Evolutionary conservation across 1,284 basidiomycete species (phyloP).

Genomic region (Ustilago vetiveriae): DNA sequence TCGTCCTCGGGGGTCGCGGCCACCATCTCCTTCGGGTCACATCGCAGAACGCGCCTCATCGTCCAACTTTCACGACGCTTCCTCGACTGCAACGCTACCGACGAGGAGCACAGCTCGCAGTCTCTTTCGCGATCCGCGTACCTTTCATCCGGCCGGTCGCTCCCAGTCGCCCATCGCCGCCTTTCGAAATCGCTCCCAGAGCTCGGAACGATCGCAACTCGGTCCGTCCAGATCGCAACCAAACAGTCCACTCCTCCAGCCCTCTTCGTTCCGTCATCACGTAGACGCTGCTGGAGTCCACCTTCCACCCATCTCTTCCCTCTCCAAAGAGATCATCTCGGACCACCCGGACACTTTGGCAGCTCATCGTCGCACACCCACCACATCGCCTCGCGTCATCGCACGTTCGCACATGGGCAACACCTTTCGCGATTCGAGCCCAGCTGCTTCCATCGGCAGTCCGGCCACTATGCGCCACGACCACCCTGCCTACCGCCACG

Average conservation of each 20-base stretch:
- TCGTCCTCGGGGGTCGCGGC: slow-evolving; percentile 27
- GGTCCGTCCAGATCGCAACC: slow-evolving; percentile 44
- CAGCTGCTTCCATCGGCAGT: slow-evolving; percentile 33
- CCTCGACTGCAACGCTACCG: slow-evolving; percentile 7
- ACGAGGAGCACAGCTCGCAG: slow-evolving; percentile 44
- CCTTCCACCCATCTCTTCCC: slow-evolving; percentile 44
- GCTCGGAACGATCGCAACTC: slow-evolving; percentile 38
- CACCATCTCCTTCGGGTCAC: slow-evolving; percentile 28
- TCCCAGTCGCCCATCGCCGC: slow-evolving; percentile 46
- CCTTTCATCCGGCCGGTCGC: slow-evolving; percentile 38
- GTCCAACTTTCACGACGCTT: slow-evolving; percentile 21
- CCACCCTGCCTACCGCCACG: slow-evolving; percentile 24
- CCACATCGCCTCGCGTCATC: slow-evolving; percentile 32
- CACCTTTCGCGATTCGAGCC: slow-evolving; percentile 42
- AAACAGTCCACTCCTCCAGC: slow-evolving; percentile 37
- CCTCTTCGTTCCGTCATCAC: slow-evolving; percentile 35
- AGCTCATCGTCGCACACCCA: slow-evolving; percentile 35
- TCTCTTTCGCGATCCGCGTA: slow-evolving; percentile 41
- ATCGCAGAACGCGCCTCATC: slow-evolving; percentile 27
- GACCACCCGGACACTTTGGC: slow-evolving; percentile 29
- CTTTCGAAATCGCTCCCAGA: slow-evolving; percentile 39
- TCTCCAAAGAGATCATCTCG: slow-evolving; percentile 33
- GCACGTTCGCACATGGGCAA: slow-evolving; percentile 43
- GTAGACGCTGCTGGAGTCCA: slow-evolving; percentile 26
- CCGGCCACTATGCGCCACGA: slow-evolving; percentile 42